phyloP scores from a whole-genome alignment of 179 eudicot species.

The Actinidia arguta region DNA sequence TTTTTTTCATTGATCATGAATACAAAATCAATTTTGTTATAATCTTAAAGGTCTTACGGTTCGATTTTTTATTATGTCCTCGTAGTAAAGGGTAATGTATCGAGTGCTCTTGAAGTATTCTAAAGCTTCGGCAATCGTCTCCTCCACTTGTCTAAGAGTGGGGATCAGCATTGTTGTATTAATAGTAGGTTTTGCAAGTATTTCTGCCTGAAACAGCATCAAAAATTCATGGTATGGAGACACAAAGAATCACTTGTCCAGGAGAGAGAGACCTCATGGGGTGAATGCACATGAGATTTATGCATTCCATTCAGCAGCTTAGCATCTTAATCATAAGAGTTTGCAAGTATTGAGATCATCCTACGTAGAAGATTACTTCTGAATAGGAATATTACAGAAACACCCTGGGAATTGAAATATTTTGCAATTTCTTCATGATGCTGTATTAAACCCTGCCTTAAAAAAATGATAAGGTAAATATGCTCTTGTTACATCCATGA shows the following conservation, averaged over 20 bases:
- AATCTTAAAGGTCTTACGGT: conserved; percentile 52
- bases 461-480: neutral
- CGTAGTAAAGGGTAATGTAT: conserved; percentile 77
- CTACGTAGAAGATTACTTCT: conserved; percentile 84
- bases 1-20: neutral
- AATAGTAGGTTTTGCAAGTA: conserved; percentile 78
- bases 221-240: conserved; percentile 1
- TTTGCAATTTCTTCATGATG: conserved; percentile 75
- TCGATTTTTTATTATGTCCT: conserved; percentile 73
- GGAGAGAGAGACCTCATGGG: conserved; percentile 60
- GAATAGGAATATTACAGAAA: conserved; percentile 81
- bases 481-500: neutral
- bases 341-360: conserved; percentile 82
- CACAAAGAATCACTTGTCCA: neutral
- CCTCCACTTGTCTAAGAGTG: conserved; percentile 64
- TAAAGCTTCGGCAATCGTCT: conserved; percentile 53
- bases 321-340: conserved; percentile 69
- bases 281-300: conserved; percentile 92
- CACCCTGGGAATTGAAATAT: conserved; percentile 79
- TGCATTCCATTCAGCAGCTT: conserved; percentile 84
- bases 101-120: conserved; percentile 70
- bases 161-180: conserved; percentile 62
- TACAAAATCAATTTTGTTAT: neutral
- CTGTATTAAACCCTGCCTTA: conserved; percentile 75
- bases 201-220: conserved; percentile 63